Evolutionary conservation across 2,329 filamentous ascomycete species (phyloP).

Genomic region (Dryadomyces quercus-mongolicae): DNA sequence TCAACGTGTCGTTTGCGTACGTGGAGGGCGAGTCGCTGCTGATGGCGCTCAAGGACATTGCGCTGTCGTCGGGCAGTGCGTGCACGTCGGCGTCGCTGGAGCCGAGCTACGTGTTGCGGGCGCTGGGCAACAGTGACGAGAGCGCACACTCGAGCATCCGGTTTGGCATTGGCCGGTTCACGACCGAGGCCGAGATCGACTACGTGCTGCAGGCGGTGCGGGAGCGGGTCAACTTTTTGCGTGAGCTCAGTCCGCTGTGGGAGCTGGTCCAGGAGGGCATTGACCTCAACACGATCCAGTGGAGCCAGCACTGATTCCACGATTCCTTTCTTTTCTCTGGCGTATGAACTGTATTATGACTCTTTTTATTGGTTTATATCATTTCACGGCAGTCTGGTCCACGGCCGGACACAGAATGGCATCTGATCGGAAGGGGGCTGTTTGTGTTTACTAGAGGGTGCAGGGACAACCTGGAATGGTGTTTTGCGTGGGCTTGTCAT

Average conservation of each 20-base stretch:
- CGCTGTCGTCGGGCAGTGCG: slow-evolving; percentile 87
- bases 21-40: slow-evolving; percentile 95
- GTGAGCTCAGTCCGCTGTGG: slow-evolving; percentile 93
- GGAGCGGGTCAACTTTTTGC: slow-evolving; percentile 81
- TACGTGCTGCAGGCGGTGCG: slow-evolving; percentile 92
- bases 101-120: slow-evolving; percentile 89
- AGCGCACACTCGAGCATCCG: slow-evolving; percentile 96
- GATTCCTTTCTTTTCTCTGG: too few species aligned
- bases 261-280: slow-evolving; percentile 95
- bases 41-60: slow-evolving; percentile 98
- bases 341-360: neutral
- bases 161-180: slow-evolving; percentile 95
- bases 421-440: too few species aligned
- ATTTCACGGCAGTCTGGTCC: too few species aligned
- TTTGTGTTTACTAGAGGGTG: too few species aligned
- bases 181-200: slow-evolving; percentile 88
- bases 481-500: too few species aligned
- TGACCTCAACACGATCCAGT: slow-evolving; percentile 91
- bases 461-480: too few species aligned
- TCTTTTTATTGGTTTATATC: neutral
- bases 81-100: slow-evolving; percentile 96
- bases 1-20: slow-evolving; percentile 97
- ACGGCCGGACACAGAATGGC: too few species aligned
- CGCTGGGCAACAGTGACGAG: slow-evolving; percentile 91
- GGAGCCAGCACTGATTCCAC: slow-evolving; percentile 73